phyloP scores from a whole-genome alignment of 176 grass and related monocot genomes.

The Cenchrus purpureus region DNA sequence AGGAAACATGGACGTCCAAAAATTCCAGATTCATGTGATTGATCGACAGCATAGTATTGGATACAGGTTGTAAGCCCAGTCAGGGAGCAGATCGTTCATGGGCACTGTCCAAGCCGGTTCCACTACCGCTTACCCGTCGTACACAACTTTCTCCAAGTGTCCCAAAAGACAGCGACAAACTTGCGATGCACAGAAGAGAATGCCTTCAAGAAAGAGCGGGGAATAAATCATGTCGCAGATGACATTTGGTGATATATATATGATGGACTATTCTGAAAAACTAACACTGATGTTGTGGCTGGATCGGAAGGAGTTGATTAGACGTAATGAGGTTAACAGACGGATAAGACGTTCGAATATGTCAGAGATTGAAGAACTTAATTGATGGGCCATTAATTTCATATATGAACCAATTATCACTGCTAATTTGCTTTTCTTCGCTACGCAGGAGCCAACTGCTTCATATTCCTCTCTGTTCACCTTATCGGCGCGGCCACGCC shows the following conservation, averaged over 20 bases:
- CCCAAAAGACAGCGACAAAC: conserved; percentile 34
- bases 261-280: background rate
- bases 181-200: conserved; percentile 11
- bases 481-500: background rate
- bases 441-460: background rate
- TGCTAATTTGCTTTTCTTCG: no score
- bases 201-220: background rate
- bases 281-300: background rate
- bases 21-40: conserved; percentile 40
- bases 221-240: conserved; percentile 12
- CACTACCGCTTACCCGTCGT: conserved; percentile 30
- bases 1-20: background rate
- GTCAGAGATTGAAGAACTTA: background rate
- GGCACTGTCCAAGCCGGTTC: conserved; percentile 2
- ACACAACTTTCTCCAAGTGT: conserved; percentile 34
- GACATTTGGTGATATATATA: background rate
- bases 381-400: background rate
- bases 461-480: background rate
- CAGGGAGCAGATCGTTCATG: conserved; percentile 42
- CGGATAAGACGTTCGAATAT: no score
- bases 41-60: conserved; percentile 41
- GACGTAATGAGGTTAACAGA: background rate
- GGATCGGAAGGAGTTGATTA: background rate
- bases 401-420: background rate
- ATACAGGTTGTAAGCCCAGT: conserved; percentile 45